Conservation (phyloP, 139 green algal species). For the Gonium pectorale region DNA sequence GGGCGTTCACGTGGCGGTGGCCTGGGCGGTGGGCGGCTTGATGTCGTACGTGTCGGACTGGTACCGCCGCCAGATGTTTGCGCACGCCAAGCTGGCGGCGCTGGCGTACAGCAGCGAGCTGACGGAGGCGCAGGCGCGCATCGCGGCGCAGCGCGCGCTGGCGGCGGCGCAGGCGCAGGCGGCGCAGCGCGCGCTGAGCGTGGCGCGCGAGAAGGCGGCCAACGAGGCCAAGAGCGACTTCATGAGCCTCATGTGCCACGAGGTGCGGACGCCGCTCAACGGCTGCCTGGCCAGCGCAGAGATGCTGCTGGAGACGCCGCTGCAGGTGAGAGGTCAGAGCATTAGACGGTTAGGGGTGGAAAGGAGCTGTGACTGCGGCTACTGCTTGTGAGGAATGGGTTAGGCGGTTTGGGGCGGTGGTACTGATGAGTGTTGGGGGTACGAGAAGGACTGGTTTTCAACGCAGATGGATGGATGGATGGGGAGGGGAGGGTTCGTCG, state of each 20-base stretch:
- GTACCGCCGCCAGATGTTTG: conserved; percentile 83
- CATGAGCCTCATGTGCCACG: conserved; percentile 68
- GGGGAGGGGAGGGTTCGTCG: too few relatives aligned
- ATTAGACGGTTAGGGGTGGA: too few relatives aligned
- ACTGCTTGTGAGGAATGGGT: too few relatives aligned
- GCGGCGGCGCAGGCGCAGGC: conserved; percentile 65
- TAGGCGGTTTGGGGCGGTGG: too few relatives aligned
- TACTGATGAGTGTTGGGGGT: too few relatives aligned
- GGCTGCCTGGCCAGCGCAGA: conserved; percentile 88
- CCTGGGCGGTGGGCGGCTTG: conserved; percentile 79
- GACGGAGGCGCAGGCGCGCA: conserved; percentile 69
- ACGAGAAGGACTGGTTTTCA: too few relatives aligned
- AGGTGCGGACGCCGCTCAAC: conserved; percentile 87
- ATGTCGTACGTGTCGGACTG: conserved; percentile 85
- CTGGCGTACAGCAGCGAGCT: conserved; percentile 81
- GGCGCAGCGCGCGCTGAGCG: conserved; percentile 67
- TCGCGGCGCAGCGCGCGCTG: conserved; percentile 72
- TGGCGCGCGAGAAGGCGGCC: conserved; percentile 80
- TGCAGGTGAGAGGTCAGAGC: too few relatives aligned
- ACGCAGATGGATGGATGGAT: too few relatives aligned
- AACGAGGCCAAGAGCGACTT: conserved; percentile 83
- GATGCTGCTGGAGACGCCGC: conserved; percentile 88
- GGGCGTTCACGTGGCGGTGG: conserved; percentile 76
- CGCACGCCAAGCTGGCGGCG: conserved; percentile 69
- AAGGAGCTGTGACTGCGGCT: too few relatives aligned